Evolutionary conservation across 1,284 basidiomycete species (phyloP).

Genomic region (Pascua guehoae): DNA sequence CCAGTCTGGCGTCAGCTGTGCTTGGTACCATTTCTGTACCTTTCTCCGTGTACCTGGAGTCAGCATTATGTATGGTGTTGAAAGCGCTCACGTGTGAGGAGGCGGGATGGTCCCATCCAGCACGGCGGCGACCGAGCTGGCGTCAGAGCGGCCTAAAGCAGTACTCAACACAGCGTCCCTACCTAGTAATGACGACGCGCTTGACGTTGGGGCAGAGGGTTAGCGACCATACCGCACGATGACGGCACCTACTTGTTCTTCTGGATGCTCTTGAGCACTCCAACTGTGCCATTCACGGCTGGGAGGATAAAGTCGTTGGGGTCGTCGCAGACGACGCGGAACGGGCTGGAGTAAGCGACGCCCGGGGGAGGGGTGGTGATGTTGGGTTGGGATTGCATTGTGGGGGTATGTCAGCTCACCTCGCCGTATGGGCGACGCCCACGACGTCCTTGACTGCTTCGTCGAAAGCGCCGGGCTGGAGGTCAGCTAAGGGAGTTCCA

Average conservation of each 20-base stretch:
- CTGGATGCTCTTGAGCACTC: constrained; percentile 57
- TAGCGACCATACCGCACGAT: too few species aligned
- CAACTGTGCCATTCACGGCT: constrained; percentile 61
- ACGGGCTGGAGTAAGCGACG: constrained; percentile 13
- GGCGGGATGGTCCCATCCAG: neutral
- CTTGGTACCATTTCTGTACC: neutral
- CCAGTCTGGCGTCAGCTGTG: constrained; percentile 55
- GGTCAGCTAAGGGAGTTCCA: too few species aligned
- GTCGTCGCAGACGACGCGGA: constrained; percentile 41
- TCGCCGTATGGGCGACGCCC: constrained; percentile 52
- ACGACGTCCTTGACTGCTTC: constrained; percentile 62
- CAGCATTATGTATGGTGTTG: neutral
- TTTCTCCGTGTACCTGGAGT: constrained; percentile 11
- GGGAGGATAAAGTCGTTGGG: constrained; percentile 58
- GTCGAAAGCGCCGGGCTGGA: constrained; percentile 63
- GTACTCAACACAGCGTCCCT: neutral
- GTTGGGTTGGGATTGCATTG: too few species aligned
- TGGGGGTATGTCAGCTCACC: neutral
- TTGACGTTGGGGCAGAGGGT: constrained; percentile 20
- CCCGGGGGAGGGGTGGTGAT: neutral
- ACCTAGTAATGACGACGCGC: constrained; percentile 62
- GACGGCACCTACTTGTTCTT: constrained; percentile 53
- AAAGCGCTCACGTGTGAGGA: too few species aligned
- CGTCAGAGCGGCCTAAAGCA: constrained; percentile 29
- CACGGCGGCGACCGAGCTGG: neutral